Percentiles rank a stretch among this genome's conserved stretches.
phyloP scores from a whole-genome alignment of 169 alveolate species.

The Neospora caninum region DNA sequence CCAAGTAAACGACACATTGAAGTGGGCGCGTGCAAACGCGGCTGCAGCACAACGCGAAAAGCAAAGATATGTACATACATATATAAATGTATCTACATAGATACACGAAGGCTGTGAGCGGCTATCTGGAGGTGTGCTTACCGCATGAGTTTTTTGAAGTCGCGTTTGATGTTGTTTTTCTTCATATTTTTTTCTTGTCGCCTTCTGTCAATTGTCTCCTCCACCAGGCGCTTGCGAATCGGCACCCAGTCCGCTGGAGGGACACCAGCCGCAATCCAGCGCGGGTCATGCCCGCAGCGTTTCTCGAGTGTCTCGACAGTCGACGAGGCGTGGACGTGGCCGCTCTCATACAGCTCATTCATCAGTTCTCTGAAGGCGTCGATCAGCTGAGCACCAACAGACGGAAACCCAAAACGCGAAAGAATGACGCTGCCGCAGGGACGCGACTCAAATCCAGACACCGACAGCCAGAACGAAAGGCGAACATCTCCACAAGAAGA shows the following conservation, averaged over 20 bases:
- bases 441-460: neutral
- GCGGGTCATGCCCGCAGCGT: conserved; percentile 47
- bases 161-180: conserved; percentile 6
- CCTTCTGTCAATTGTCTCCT: conserved; percentile 41
- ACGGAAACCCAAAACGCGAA: neutral
- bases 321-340: conserved; percentile 57
- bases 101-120: too few relatives aligned
- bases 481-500: too few relatives aligned
- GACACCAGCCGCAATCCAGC: conserved; percentile 36
- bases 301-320: conserved; percentile 53
- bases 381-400: conserved; percentile 35
- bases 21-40: too few relatives aligned
- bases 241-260: conserved; percentile 43
- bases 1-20: too few relatives aligned
- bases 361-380: conserved; percentile 47
- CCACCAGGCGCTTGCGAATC: conserved; percentile 28
- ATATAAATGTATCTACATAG: neutral
- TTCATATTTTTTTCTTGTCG: conserved; percentile 7
- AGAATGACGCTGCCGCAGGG: neutral
- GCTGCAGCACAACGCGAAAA: too few relatives aligned
- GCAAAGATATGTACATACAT: too few relatives aligned
- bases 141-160: conserved; percentile 49
- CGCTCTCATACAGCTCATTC: conserved; percentile 31
- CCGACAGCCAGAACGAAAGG: neutral
- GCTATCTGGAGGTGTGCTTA: neutral